Base-by-base conservation (phyloP, 495 filamentous ascomycete genomes). In the Aspergillus homomorphus region DNA sequence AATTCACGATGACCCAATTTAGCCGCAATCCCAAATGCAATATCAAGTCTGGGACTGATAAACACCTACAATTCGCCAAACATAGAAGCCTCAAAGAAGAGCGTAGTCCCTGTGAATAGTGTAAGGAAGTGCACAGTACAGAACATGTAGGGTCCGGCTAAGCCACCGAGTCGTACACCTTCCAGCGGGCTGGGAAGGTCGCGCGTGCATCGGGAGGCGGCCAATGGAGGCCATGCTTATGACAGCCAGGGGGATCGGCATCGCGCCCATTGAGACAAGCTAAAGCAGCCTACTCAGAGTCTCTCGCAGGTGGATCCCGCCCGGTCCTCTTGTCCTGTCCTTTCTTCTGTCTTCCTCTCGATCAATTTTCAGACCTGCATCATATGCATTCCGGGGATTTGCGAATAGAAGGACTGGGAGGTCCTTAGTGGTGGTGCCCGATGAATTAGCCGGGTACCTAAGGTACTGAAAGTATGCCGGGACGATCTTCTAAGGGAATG, bases 101-200 rank as follows among this genome's bases (percentile, higher is more conserved):
- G n/a, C n/a, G n/a, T n/a, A n/a, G n/a, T n/a, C n/a, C n/a, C n/a
- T n/a, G n/a, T n/a, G n/a, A 28, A 9, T 28, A 28, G 26, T 28
- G n/a, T 28, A 28, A 28, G 26, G 3, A 4, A 28, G 26, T 9
- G 26, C 9, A 28, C 26, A 28, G 26, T 51, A 24, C n/a, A 15
- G 48, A 7, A 45, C 43, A 8, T 44, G 45, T 26, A 43, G 49
- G 53, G 48, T 49, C 46, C 53, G 56, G 50, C 56, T 59, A 56
- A 56, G 33, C 26, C 18, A 21, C 46, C 30, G 45, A 45, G 57
- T 59, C 43, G 51, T 50, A 46, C 50, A 59, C 57, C 57, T 59
- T 59, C 57, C 57, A 43, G 22, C 24, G 43, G 38, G 57, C 50
- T 59, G 57, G 57, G 45, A 56, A 56, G 45, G 9, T 48, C 42